Percentiles rank a stretch among this genome's conserved stretches.
Evolutionary conservation across 129 eudicot genomes (phyloP).

Genomic region (Lactuca saligna): DNA sequence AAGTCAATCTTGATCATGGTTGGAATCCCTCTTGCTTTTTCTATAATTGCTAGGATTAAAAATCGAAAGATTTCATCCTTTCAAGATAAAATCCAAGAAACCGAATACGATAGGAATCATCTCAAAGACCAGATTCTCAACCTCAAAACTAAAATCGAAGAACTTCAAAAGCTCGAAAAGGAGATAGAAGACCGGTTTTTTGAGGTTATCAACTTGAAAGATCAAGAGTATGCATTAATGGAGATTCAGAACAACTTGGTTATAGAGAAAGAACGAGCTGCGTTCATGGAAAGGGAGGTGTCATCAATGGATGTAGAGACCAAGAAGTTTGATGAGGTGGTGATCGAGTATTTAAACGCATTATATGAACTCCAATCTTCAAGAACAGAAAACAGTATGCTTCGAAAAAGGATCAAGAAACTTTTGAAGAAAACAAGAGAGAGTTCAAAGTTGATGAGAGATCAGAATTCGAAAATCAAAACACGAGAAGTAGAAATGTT

Average conservation of each 20-base stretch:
- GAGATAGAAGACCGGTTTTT: slow-evolving; percentile 41
- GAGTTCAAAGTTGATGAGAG: slow-evolving; percentile 27
- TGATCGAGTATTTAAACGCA: slow-evolving; percentile 34
- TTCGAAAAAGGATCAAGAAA: slow-evolving; percentile 45
- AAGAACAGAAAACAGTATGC: slow-evolving; percentile 40
- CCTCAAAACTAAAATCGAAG: slow-evolving; percentile 42
- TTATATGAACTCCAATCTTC: slow-evolving; percentile 40
- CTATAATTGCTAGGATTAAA: slow-evolving; percentile 31
- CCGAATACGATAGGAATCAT: slow-evolving; percentile 1
- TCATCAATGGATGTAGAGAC: slow-evolving; percentile 42
- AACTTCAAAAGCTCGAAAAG: slow-evolving; percentile 44
- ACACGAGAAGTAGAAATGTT: slow-evolving; percentile 37
- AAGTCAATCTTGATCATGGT: slow-evolving; percentile 54
- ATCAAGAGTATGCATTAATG: slow-evolving; percentile 45
- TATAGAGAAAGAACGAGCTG: slow-evolving; percentile 47
- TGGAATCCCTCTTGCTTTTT: slow-evolving; percentile 61
- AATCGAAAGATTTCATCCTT: slow-evolving; percentile 24
- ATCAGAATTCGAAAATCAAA: slow-evolving; percentile 38
- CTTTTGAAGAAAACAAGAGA: slow-evolving; percentile 37
- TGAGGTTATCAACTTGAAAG: slow-evolving; percentile 45
- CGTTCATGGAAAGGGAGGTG: slow-evolving; percentile 51
- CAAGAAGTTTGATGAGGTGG: slow-evolving; percentile 52
- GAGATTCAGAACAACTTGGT: slow-evolving; percentile 41
- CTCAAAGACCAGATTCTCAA: slow-evolving; percentile 37
- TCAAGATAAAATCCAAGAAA: slow-evolving; percentile 17